These are phyloP conservation scores for Pythium brachiatum DNA, from an alignment of 352 stramenopile genomes.

Conservation along the genomic window DNA sequence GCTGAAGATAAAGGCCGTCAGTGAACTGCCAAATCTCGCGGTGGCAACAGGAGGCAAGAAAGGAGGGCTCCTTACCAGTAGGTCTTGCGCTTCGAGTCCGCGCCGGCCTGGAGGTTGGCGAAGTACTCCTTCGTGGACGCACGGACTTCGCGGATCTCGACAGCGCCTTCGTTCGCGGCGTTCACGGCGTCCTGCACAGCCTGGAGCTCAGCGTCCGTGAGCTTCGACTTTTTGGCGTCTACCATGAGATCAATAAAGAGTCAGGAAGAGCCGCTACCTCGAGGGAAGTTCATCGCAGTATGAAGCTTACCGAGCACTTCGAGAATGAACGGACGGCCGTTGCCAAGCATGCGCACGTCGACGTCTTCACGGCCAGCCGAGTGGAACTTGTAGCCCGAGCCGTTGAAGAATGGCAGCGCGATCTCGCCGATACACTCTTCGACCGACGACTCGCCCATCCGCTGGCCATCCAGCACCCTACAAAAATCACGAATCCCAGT, in stretches of 20 bases:
- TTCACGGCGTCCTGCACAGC: constrained; percentile 67
- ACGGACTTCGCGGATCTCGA: constrained; percentile 84
- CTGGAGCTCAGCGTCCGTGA: constrained; percentile 49
- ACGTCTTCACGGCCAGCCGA: constrained; percentile 96
- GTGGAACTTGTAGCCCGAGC: constrained; percentile 93
- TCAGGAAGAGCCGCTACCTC: too few species aligned
- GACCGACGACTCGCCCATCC: constrained; percentile 86
- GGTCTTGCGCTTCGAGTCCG: constrained; percentile 87
- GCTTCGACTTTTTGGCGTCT: constrained; percentile 76
- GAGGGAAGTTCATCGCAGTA: too few species aligned
- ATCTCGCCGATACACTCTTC: constrained; percentile 86
- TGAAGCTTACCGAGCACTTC: constrained; percentile 55
- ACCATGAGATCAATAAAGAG: constrained; percentile 10
- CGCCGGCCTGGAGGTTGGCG: constrained; percentile 65
- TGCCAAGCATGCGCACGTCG: constrained; percentile 96
- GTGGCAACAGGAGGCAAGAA: not conserved
- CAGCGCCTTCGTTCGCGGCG: constrained; percentile 57
- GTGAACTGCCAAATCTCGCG: not conserved
- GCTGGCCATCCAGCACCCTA: constrained; percentile 74
- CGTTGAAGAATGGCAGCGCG: constrained; percentile 62
- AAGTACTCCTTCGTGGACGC: constrained; percentile 81
- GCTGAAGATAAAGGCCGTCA: constrained; percentile 23
- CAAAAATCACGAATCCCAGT: not conserved
- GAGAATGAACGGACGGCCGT: constrained; percentile 91
- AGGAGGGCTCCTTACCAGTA: constrained; percentile 56